phyloP scores from a whole-genome alignment of 495 filamentous ascomycete species.

The Talaromyces liani region DNA sequence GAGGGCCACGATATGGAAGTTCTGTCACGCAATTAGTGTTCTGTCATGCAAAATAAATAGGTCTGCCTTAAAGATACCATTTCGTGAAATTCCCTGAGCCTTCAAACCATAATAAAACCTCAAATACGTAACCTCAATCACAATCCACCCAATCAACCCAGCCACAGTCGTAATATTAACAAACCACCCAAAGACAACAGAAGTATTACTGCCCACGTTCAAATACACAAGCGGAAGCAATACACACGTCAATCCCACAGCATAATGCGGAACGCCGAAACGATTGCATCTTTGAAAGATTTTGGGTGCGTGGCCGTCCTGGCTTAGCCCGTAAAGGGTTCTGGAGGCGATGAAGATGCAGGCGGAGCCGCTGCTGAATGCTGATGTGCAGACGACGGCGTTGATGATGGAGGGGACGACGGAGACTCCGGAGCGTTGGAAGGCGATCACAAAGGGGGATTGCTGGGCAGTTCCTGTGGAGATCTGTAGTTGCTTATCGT shows the following conservation, averaged over 20 bases:
- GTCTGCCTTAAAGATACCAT: slow-evolving; percentile 17
- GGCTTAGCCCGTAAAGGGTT: slow-evolving; percentile 63
- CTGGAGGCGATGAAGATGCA: slow-evolving; percentile 75
- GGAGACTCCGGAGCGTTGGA: slow-evolving; percentile 53
- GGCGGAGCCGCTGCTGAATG: slow-evolving; percentile 64
- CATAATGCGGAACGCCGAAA: slow-evolving; percentile 67
- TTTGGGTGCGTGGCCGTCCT: slow-evolving; percentile 55
- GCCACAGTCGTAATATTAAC: slow-evolving; percentile 58
- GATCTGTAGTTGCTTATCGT: not conserved
- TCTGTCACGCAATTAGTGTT: not conserved
- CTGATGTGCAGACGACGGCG: slow-evolving; percentile 60
- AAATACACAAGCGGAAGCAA: slow-evolving; percentile 70
- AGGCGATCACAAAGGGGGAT: slow-evolving; percentile 54
- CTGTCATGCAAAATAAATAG: too few relatives aligned
- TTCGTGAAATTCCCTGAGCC: slow-evolving; percentile 45
- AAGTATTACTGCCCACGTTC: slow-evolving; percentile 62
- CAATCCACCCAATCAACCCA: slow-evolving; percentile 62
- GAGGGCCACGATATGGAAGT: slow-evolving; percentile 23
- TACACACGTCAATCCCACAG: slow-evolving; percentile 52
- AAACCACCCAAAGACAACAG: slow-evolving; percentile 52
- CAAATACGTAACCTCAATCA: slow-evolving; percentile 51
- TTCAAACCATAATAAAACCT: slow-evolving; percentile 52
- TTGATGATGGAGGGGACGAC: slow-evolving; percentile 69
- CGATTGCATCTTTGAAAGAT: slow-evolving; percentile 59
- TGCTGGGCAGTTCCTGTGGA: slow-evolving; percentile 32